phyloP scores from a whole-genome alignment of 225 moss, liverwort and hornwort genomes.

The Asterella californica region DNA sequence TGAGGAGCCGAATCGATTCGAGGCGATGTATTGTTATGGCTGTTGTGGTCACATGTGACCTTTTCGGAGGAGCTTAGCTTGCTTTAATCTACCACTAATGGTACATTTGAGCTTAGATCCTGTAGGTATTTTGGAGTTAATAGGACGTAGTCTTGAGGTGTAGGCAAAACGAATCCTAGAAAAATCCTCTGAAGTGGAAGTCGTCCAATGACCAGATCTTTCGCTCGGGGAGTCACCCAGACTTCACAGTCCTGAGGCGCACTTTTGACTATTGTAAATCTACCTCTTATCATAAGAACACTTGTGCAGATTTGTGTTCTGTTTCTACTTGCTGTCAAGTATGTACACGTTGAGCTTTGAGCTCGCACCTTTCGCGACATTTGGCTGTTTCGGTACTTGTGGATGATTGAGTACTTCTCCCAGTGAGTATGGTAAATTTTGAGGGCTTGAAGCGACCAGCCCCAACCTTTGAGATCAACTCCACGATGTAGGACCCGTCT shows the following conservation, averaged over 20 bases:
- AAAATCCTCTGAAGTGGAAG: constrained; percentile 19
- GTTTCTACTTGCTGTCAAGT: not conserved
- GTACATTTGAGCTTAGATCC: not conserved
- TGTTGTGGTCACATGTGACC: not conserved
- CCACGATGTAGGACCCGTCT: no score
- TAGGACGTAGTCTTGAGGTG: constrained; percentile 18
- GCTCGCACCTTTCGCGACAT: not conserved
- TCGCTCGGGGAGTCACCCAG: constrained; percentile 24
- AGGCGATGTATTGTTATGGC: constrained; percentile 1
- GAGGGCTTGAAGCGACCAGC: no score
- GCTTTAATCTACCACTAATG: not conserved
- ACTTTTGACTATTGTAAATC: constrained; percentile 10
- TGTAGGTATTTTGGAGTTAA: not conserved
- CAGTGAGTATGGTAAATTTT: no score
- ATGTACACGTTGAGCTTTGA: not conserved
- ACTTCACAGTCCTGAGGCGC: constrained; percentile 1
- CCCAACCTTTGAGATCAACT: no score
- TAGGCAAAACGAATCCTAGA: not conserved
- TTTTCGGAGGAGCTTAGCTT: not conserved
- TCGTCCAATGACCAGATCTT: not conserved
- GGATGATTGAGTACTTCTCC: not conserved
- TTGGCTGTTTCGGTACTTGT: not conserved
- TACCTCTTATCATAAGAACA: constrained; percentile 3
- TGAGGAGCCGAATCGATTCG: not conserved
- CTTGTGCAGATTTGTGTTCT: constrained; percentile 9